Conservation (phyloP, 495 filamentous ascomycete genomes). For the Aspergillus heteromorphus region DNA sequence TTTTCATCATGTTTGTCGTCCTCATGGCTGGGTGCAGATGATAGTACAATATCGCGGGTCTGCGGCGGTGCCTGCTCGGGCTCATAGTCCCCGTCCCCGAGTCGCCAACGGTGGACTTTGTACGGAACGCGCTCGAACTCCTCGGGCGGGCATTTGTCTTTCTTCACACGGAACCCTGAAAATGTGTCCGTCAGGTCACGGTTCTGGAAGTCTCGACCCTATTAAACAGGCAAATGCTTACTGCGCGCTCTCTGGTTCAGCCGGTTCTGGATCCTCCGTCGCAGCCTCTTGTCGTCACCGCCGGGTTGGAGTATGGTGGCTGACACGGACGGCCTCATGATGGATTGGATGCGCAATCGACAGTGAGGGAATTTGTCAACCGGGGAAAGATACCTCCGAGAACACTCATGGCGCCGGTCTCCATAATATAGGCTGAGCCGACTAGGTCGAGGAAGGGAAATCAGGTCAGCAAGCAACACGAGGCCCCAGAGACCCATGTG, state of each 20-base stretch:
- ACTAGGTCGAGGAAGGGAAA: background rate
- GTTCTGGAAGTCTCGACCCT: background rate
- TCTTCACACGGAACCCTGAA: conserved; percentile 2
- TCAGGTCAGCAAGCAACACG: background rate
- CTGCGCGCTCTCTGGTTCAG: conserved; percentile 12
- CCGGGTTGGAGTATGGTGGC: background rate
- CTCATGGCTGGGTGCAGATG: background rate
- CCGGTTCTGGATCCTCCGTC: conserved; percentile 11
- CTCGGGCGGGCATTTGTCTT: background rate
- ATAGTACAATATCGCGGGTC: background rate
- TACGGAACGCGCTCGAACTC: background rate
- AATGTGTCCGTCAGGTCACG: background rate
- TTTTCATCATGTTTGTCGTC: background rate
- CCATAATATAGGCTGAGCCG: background rate
- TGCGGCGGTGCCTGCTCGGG: background rate
- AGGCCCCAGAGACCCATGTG: background rate
- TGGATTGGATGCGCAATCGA: background rate
- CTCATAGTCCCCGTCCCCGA: too few species aligned
- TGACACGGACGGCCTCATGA: background rate
- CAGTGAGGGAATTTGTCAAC: background rate
- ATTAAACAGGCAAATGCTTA: background rate
- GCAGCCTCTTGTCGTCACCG: conserved; percentile 5
- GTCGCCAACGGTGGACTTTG: conserved; percentile 5
- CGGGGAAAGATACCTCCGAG: background rate
- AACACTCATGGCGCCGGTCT: background rate